Percentiles rank a stretch among this genome's conserved stretches.
Conservation (phyloP, 768 basidiomycete species). For the Podaxis sp. region DNA sequence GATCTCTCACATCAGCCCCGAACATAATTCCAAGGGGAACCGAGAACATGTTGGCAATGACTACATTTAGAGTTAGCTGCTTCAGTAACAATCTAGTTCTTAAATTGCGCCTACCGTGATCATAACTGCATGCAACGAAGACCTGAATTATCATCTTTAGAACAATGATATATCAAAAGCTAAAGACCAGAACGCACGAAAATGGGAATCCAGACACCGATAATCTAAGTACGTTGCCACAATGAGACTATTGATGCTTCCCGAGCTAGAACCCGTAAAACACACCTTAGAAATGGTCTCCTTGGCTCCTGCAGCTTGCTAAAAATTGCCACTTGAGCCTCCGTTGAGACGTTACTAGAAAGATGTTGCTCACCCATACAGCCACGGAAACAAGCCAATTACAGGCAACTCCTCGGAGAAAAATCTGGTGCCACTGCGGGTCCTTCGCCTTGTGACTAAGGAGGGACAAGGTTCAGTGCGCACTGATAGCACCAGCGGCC, state of each 20-base stretch:
- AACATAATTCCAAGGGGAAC: slow-evolving; percentile 71
- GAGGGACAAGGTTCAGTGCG: slow-evolving; percentile 1
- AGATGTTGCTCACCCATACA: slow-evolving; percentile 54
- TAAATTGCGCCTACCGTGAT: slow-evolving; percentile 51
- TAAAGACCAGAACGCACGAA: slow-evolving; percentile 45
- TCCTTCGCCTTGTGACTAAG: slow-evolving; percentile 58
- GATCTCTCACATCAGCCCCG: slow-evolving; percentile 52
- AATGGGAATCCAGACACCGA: slow-evolving; percentile 71
- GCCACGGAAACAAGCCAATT: slow-evolving; percentile 77
- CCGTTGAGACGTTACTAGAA: neutral
- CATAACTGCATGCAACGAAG: slow-evolving; percentile 69
- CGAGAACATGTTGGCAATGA: slow-evolving; percentile 77
- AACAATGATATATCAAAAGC: neutral
- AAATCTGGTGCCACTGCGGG: slow-evolving; percentile 71
- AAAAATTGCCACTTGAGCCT: slow-evolving; percentile 3
- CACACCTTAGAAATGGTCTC: slow-evolving; percentile 68
- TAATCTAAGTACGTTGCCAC: slow-evolving; percentile 34
- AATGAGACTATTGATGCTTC: neutral
- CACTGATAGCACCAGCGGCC: neutral
- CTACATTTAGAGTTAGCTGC: slow-evolving; percentile 27
- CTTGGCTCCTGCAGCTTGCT: slow-evolving; percentile 69
- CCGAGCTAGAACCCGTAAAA: neutral
- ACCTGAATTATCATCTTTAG: slow-evolving; percentile 34
- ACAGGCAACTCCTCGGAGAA: slow-evolving; percentile 71
- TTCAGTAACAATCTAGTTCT: neutral